phyloP scores from a whole-genome alignment of 352 stramenopile species.

The Globisporangium nodosum region DNA sequence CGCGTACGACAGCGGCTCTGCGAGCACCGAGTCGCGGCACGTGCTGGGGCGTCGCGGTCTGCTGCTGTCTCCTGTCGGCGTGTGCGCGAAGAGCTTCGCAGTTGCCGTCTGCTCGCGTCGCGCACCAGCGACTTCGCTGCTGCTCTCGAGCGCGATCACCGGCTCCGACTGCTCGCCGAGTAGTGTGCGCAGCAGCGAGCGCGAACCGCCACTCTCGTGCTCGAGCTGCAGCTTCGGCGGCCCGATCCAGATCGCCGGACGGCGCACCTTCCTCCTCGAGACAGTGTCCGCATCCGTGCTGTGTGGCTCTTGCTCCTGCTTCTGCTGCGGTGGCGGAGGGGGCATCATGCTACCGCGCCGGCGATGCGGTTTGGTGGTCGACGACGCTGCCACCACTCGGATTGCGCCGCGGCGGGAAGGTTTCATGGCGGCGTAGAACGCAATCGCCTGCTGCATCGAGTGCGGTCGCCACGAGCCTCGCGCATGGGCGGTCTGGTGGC shows the following conservation, averaged over 20 bases:
- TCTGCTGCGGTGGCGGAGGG: neutral
- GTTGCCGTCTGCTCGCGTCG: neutral
- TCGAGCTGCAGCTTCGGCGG: constrained; percentile 5
- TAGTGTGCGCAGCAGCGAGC: constrained; percentile 5
- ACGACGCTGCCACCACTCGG: constrained; percentile 1
- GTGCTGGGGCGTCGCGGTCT: constrained; percentile 2
- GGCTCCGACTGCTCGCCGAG: constrained; percentile 5
- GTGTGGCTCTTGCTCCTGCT: neutral
- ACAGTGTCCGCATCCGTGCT: neutral
- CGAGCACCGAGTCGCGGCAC: constrained; percentile 18
- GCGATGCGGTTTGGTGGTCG: neutral
- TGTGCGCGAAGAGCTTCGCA: constrained; percentile 12
- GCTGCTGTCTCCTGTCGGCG: neutral
- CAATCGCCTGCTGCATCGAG: constrained; percentile 48
- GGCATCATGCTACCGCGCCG: constrained; percentile 1
- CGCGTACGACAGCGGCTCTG: constrained; percentile 8
- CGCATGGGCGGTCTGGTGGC: constrained; percentile 40
- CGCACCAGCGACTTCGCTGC: neutral
- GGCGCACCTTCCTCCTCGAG: constrained; percentile 4
- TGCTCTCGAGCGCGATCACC: neutral
- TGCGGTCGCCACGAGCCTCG: constrained; percentile 24
- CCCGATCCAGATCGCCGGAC: constrained; percentile 13
- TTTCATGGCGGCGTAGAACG: constrained; percentile 40
- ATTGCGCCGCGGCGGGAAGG: constrained; percentile 25
- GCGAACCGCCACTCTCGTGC: neutral